phyloP scores from a whole-genome alignment of 2,329 filamentous ascomycete genomes.

The Fusarium abutilonis region DNA sequence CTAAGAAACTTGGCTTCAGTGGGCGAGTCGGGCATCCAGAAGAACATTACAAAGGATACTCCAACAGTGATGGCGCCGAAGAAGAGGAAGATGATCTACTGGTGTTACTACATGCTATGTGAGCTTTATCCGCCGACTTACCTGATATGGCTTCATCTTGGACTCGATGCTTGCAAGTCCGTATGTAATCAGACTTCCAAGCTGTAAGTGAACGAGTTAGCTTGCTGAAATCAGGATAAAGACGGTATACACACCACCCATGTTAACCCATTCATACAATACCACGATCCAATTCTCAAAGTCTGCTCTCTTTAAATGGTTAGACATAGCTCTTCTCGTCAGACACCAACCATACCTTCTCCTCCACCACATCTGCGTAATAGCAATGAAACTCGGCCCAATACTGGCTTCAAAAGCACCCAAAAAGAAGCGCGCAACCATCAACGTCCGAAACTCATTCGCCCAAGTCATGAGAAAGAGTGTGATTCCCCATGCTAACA shows the following conservation, averaged over 20 bases:
- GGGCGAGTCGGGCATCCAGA: conserved; percentile 61
- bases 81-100: conserved; percentile 62
- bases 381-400: conserved; percentile 63
- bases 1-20: conserved; percentile 62
- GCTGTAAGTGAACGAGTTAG: conserved; percentile 39
- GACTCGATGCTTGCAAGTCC: conserved; percentile 67
- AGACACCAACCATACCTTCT: conserved; percentile 49
- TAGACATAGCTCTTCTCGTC: conserved; percentile 1
- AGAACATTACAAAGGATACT: conserved; percentile 57
- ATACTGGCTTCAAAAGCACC: conserved; percentile 64
- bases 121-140: conserved; percentile 14
- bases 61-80: conserved; percentile 62
- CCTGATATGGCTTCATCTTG: conserved; percentile 58
- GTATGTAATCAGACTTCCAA: conserved; percentile 66
- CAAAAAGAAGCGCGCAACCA: conserved; percentile 64
- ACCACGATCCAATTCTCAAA: conserved; percentile 66
- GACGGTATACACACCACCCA: conserved; percentile 55
- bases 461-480: conserved; percentile 63
- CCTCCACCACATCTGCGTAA: conserved; percentile 71
- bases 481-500: conserved; percentile 64
- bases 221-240: neutral
- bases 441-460: conserved; percentile 58
- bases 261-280: conserved; percentile 68
- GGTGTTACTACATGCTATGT: neutral
- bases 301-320: conserved; percentile 60